These are phyloP conservation scores for Chaetomiaceae sp. DNA, from an alignment of 2,329 filamentous ascomycete genomes.

Conservation along the genomic window DNA sequence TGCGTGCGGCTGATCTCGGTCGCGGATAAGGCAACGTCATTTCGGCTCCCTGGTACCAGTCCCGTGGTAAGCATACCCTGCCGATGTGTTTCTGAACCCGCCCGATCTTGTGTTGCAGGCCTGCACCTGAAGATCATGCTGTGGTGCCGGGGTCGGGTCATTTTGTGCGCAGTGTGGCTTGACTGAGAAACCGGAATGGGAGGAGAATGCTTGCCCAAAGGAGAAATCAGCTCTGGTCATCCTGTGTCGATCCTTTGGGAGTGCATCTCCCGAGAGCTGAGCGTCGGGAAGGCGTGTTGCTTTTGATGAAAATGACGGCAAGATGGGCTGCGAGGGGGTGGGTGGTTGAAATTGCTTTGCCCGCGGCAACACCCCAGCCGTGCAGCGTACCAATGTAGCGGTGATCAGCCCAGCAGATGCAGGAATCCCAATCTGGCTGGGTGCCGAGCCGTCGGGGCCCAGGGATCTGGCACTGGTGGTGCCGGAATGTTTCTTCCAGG, in stretches of 20 bases:
- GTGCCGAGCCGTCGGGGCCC: background rate
- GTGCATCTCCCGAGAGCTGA: background rate
- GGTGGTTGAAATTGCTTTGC: background rate
- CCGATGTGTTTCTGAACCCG: conserved; percentile 5
- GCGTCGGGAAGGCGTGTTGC: background rate
- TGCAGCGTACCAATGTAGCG: background rate
- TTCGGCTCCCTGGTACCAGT: background rate
- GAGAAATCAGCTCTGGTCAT: background rate
- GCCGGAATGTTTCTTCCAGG: background rate
- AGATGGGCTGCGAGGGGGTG: background rate
- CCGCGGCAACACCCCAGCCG: no score
- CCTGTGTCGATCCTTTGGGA: conserved; percentile 2
- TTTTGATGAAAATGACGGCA: background rate
- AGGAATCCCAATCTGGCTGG: conserved; percentile 1
- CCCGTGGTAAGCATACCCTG: conserved; percentile 5
- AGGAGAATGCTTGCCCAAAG: background rate
- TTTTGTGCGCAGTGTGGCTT: no score
- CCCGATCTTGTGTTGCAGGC: conserved; percentile 18
- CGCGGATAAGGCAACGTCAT: background rate
- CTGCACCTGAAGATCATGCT: conserved; percentile 9
- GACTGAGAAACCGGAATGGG: background rate
- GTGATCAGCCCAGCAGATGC: background rate
- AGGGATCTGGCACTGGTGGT: background rate
- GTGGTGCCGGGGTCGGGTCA: background rate
- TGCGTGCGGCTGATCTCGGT: background rate